Base-by-base conservation (phyloP, 1,139 yeast species). In the Yamadazyma aaseri region DNA sequence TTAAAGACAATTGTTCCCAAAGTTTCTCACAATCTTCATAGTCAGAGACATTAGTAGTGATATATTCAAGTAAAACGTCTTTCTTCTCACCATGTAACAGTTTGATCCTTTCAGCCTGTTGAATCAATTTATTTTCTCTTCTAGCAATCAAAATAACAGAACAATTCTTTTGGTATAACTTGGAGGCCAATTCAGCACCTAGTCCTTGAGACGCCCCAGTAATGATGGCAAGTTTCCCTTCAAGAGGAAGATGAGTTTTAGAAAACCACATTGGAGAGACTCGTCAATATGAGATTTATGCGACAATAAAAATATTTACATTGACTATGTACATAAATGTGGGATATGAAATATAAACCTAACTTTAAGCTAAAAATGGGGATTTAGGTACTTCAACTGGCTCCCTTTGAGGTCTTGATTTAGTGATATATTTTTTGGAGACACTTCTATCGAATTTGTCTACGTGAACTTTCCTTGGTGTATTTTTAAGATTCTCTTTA, bases 141-240 rank as follows among this genome's bases (percentile, higher is more conserved):
- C 98, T 68, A 2, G 97, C 89, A 11, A 89, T 85, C 13, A 90
- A 58, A 1, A 83, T 65, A 5, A 90, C 86, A 3, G 72, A 58
- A 31, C 92, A 86, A 5, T 85, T 82, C 17, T 58, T 53, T 3
- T 60, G 43, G 38, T 76, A 81, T 31, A 83, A 61, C 41, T 76
- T 68, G 26, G 65, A 63, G 0, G 96, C 96, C 35, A 94, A 56
- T 30, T 86, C 85, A 2, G 79, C 80, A 0, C 99, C 98, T 1
- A 92, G 65, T 0, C 99, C 99, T 51, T 92, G 98, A 0, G 97
- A 89, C 0, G 92, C 98, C 2, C 99, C 99, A 0, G 96, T 76
- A 13, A 94, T 72, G n/a, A 92, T 71, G 2, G 86, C 90, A 1
- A 76, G 55, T 56, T 81, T 80, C 16, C 75, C 77, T 17, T 55